Base-by-base conservation (phyloP, 768 basidiomycete species). In the Calocybe indica region DNA sequence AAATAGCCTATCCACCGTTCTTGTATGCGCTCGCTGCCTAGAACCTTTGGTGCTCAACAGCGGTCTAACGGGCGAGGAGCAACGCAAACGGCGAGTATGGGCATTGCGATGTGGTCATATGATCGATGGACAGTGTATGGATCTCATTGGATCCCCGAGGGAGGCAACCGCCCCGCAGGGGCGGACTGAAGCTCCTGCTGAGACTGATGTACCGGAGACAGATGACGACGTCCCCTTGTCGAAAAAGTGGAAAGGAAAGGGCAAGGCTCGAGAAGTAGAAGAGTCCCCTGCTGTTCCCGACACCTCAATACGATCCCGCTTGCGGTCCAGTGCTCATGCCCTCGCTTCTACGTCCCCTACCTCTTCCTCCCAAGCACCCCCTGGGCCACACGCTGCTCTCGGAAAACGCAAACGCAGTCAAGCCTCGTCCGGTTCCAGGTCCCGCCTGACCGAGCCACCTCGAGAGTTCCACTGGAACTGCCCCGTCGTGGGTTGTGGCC, bases 91-190 rank as follows among this genome's bases (percentile, higher is more conserved):
- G 45, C 73, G 76, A 37, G 64, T 90, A 6, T 90, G 86, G 88
- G 80, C 75, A 1, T 63, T 91, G 50, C 70, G 84, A 36, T 91
- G 88, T 45, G 88, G 88, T 0, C 88, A 91, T 58, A 62, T 91
- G 55, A 71, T 90, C 0, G 88, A 90, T 53, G 88, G 85, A 42
- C 86, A 83, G 60, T 91, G 88, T 54, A 63, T 84, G 1, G 73
- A 74, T 50, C 69, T 74, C 52, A 54, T 90, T 42, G 80, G 82
- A 79, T 2, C 42, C 35, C 34, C 55, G 37, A 47, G 49, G 13
- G 41, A 32, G 7, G 42, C 37, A 31, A 31, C 45, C 58, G 45
- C 52, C 42, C 15, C 30, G 48, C 33, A 35, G 33, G 14, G 31
- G 2, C 40, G 9, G 33, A 32, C n/a, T 2, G 40, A 34, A 13